Conservation (phyloP, 2,329 filamentous ascomycete species). For the Mollisia scopiformis region DNA sequence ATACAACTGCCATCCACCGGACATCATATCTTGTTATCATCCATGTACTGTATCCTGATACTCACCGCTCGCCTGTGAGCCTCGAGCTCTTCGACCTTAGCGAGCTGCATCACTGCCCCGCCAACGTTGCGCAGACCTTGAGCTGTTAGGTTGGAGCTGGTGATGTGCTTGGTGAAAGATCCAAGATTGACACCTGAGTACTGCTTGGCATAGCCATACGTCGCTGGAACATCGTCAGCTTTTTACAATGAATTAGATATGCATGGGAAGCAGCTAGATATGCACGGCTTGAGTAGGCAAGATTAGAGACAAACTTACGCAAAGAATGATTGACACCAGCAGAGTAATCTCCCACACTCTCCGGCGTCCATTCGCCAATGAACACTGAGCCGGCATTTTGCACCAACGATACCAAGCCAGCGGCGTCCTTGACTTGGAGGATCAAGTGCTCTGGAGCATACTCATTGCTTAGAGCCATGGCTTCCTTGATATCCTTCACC, state of each 20-base stretch:
- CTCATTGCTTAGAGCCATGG: constrained; percentile 82
- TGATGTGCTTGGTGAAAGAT: constrained; percentile 98
- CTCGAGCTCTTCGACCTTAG: constrained; percentile 91
- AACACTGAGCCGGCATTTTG: constrained; percentile 97
- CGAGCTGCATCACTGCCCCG: constrained; percentile 89
- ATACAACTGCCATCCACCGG: not conserved
- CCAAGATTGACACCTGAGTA: constrained; percentile 97
- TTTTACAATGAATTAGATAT: not conserved
- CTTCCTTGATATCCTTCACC: constrained; percentile 71
- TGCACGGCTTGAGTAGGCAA: too few species aligned
- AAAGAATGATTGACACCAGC: constrained; percentile 97
- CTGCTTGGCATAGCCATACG: constrained; percentile 97
- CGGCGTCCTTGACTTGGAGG: constrained; percentile 80
- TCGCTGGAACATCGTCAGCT: constrained; percentile 59
- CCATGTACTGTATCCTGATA: constrained; percentile 58
- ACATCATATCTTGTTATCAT: constrained; percentile 33
- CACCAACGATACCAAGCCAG: constrained; percentile 74
- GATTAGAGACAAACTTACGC: constrained; percentile 69
- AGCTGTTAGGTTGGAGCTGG: constrained; percentile 84
- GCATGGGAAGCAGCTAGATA: not conserved
- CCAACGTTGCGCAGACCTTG: constrained; percentile 87
- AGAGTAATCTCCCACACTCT: constrained; percentile 97
- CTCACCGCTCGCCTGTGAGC: constrained; percentile 81
- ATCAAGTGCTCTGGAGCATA: constrained; percentile 98
- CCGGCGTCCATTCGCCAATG: constrained; percentile 93